These are phyloP conservation scores for Cephalotrichum gorgonifer DNA, from an alignment of 2,329 filamentous ascomycete genomes.

Conservation along the genomic window DNA sequence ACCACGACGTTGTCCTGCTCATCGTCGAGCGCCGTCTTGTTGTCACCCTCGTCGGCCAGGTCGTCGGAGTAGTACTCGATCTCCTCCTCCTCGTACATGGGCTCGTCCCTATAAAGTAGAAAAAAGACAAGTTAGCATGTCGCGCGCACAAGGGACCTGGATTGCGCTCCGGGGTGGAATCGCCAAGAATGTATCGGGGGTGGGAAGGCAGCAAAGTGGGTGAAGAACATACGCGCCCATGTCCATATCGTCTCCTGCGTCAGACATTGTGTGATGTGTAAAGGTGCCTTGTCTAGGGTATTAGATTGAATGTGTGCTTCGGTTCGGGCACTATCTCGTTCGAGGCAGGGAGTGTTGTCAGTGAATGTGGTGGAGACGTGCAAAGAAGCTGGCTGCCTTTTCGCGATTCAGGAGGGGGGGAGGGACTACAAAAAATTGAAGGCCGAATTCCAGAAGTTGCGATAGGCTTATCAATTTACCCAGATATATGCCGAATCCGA, in stretches of 20 bases:
- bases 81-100: slow-evolving; percentile 63
- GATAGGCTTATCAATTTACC: slow-evolving; percentile 7
- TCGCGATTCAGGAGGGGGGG: slow-evolving; percentile 1
- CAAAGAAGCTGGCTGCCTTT: not conserved
- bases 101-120: slow-evolving; percentile 44
- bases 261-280: slow-evolving; percentile 48
- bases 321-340: not conserved
- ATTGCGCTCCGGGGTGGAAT: not conserved
- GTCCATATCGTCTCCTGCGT: slow-evolving; percentile 58
- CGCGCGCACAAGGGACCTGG: not conserved
- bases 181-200: too few species aligned
- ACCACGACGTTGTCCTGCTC: slow-evolving; percentile 50
- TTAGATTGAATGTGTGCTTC: not conserved
- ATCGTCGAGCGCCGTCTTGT: slow-evolving; percentile 39
- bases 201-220: too few species aligned
- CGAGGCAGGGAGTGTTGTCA: not conserved
- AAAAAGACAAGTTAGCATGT: slow-evolving; percentile 11
- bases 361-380: not conserved
- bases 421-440: slow-evolving; percentile 5
- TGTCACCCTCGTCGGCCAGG: slow-evolving; percentile 39
- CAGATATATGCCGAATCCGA: not conserved
- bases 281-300: not conserved
- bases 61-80: slow-evolving; percentile 49
- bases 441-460: not conserved
- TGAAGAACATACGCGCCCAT: slow-evolving; percentile 40